Evolutionary conservation across 2,329 filamentous ascomycete species (phyloP).

Genomic region (Fusarium sp.): DNA sequence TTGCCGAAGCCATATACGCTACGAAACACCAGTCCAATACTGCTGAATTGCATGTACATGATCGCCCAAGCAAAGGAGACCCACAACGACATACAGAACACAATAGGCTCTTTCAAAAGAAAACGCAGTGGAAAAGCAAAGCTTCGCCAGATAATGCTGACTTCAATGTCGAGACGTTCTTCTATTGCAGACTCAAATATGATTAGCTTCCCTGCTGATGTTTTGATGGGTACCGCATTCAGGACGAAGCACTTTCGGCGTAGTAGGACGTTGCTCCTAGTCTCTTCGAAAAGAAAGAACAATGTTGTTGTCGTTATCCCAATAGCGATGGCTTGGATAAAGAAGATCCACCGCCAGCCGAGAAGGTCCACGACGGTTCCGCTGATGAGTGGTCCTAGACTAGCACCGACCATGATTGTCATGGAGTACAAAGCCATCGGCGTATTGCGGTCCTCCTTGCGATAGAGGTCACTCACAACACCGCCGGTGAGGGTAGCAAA

Average conservation of each 20-base stretch:
- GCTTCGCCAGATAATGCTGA: constrained; percentile 41
- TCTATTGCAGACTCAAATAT: constrained; percentile 5
- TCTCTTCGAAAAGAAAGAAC: constrained; percentile 72
- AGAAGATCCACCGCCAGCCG: constrained; percentile 75
- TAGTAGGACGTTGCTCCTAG: constrained; percentile 73
- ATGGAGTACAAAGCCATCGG: constrained; percentile 76
- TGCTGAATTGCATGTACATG: constrained; percentile 69
- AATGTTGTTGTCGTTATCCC: constrained; percentile 65
- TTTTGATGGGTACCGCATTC: constrained; percentile 57
- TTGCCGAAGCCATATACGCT: constrained; percentile 69
- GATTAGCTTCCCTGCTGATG: background rate
- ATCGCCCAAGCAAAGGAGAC: constrained; percentile 77
- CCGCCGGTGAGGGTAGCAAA: constrained; percentile 64
- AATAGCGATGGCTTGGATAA: constrained; percentile 70
- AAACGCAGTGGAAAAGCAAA: constrained; percentile 53
- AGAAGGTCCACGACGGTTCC: constrained; percentile 68
- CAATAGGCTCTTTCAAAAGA: constrained; percentile 67
- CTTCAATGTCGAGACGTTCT: constrained; percentile 33
- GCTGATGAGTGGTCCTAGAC: constrained; percentile 68
- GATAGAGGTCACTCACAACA: constrained; percentile 74
- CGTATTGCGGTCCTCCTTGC: constrained; percentile 70
- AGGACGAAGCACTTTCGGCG: constrained; percentile 67
- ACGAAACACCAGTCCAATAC: constrained; percentile 73
- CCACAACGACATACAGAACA: constrained; percentile 76
- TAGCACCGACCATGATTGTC: constrained; percentile 70